phyloP scores from a whole-genome alignment of 768 basidiomycete species.

The Calocybe indica region DNA sequence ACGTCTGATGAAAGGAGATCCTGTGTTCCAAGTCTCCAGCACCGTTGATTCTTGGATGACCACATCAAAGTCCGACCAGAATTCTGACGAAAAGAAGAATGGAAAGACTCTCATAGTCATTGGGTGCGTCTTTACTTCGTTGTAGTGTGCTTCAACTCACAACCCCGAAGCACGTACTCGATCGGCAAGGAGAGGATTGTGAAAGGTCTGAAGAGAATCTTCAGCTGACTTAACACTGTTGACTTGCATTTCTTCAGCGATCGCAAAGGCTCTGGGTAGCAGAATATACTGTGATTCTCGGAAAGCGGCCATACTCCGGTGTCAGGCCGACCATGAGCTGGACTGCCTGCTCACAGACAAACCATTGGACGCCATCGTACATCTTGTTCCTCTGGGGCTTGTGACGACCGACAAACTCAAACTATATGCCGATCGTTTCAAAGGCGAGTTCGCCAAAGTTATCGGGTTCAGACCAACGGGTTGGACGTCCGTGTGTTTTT shows the following conservation, averaged over 20 bases:
- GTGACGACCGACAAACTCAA: constrained; percentile 76
- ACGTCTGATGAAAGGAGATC: constrained; percentile 42
- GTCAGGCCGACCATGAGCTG: constrained; percentile 81
- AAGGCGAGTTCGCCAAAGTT: constrained; percentile 61
- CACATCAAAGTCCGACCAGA: constrained; percentile 13
- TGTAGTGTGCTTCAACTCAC: not conserved
- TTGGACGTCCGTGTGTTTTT: constrained; percentile 71
- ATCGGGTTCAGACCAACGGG: constrained; percentile 92
- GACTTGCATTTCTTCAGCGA: constrained; percentile 39
- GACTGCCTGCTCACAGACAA: constrained; percentile 71
- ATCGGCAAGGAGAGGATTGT: constrained; percentile 98
- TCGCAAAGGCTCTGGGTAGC: constrained; percentile 73
- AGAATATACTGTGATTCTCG: constrained; percentile 88
- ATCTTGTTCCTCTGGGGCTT: constrained; percentile 74
- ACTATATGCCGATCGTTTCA: constrained; percentile 69
- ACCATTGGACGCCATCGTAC: constrained; percentile 73
- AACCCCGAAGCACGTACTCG: constrained; percentile 72
- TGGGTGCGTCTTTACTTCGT: constrained; percentile 41
- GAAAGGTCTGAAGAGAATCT: constrained; percentile 54
- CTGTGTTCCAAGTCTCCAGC: constrained; percentile 15
- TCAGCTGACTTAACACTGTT: constrained; percentile 1
- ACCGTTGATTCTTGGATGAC: constrained; percentile 52
- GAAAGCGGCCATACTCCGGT: constrained; percentile 77
- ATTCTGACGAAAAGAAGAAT: constrained; percentile 29
- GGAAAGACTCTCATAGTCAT: constrained; percentile 56